These are phyloP conservation scores for Globisporangium solare DNA, from an alignment of 352 stramenopile genomes.

Conservation along the genomic window DNA sequence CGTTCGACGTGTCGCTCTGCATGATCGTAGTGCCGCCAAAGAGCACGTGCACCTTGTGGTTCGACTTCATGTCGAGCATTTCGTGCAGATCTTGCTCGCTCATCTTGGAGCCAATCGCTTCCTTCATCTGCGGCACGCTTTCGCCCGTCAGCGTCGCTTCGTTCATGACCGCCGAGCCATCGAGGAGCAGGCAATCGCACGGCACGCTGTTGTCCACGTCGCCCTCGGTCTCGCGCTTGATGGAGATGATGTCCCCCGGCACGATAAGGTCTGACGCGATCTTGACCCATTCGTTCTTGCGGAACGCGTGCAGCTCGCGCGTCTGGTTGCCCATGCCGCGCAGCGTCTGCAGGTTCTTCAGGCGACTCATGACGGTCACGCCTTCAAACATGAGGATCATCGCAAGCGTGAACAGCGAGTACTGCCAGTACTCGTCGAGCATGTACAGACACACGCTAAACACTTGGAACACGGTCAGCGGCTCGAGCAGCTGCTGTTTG, in stretches of 20 bases:
- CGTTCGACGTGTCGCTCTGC: constrained; percentile 65
- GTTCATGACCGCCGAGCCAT: constrained; percentile 95
- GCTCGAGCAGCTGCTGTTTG: constrained; percentile 95
- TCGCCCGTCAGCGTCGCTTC: constrained; percentile 99
- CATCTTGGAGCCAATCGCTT: constrained; percentile 82
- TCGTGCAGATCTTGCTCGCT: constrained; percentile 67
- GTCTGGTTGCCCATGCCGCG: constrained; percentile 90
- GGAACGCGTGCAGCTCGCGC: constrained; percentile 89
- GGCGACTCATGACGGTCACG: constrained; percentile 92
- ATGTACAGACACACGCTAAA: constrained; percentile 98
- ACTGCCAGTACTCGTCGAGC: constrained; percentile 99
- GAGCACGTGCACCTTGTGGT: constrained; percentile 88
- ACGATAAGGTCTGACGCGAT: constrained; percentile 85
- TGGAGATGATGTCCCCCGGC: constrained; percentile 92
- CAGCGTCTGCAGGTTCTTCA: constrained; percentile 95
- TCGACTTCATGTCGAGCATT: constrained; percentile 82
- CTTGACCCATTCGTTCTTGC: constrained; percentile 79
- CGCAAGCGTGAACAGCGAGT: constrained; percentile 97
- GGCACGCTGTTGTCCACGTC: constrained; percentile 87
- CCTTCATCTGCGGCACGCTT: constrained; percentile 98
- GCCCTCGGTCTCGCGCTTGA: constrained; percentile 85
- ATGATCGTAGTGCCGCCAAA: constrained; percentile 93
- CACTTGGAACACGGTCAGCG: constrained; percentile 99
- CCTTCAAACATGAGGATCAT: constrained; percentile 99
- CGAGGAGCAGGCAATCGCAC: constrained; percentile 94